Base-by-base conservation (phyloP, 2,329 filamentous ascomycete genomes). In the Colletotrichum endophyticum region DNA sequence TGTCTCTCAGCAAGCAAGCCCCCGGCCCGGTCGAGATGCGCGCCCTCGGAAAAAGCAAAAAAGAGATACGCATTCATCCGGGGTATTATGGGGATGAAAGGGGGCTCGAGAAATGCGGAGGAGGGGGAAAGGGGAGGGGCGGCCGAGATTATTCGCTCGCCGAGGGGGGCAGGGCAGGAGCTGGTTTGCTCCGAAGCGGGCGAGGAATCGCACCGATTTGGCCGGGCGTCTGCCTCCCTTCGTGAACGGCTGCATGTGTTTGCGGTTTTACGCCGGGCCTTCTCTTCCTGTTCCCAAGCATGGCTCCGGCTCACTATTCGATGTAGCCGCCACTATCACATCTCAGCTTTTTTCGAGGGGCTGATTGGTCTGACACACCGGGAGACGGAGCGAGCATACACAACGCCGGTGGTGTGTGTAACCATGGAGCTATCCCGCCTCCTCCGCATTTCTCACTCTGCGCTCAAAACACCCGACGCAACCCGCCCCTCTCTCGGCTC, bases 151-250 rank as follows among this genome's bases (percentile, higher is more conserved):
- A 59, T 19, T 34, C 8, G 70, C 70, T 75, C 61, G 61, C 57
- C 66, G n/a, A 66, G 59, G 59, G 28, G 27, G 57, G 19, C 19
- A 22, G 13, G 32, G 8, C 28, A 15, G n/a, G 9, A 69, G 32
- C 56, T 27, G 28, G 32, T 16, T 15, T n/a, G 39, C 57, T 36
- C 63, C 44, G 64, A 66, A 69, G 19, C 16, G 22, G 28, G 39
- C 34, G 68, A 70, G 76, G 74, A 74, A 78, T 77, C 68, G 39
- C 66, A 68, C 73, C 76, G 70, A 77, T 77, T 77, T 77, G 76
- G 62, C 62, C 34, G 22, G 8, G 13, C 22, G 25, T 12, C 22
- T 39, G 62, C 25, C 62, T 64, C 62, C 34, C 34, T 44, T 36
- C 0, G 28, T 63, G 59, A 34, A 63, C 44, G 44, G 19, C 56